Conservation (phyloP, 176 grass and related monocot species). For the Oryza meyeriana region DNA sequence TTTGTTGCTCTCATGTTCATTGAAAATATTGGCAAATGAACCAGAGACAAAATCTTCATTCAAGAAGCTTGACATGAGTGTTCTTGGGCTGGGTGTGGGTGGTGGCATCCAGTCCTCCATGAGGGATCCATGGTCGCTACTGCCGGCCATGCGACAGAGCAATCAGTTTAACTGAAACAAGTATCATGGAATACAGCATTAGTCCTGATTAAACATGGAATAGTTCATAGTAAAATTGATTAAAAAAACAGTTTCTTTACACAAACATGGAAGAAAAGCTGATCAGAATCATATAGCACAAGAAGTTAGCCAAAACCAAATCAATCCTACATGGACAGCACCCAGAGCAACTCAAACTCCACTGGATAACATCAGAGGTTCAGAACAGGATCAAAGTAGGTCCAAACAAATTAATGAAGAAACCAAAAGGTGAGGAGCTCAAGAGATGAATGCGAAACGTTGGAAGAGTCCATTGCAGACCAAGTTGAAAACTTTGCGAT, state of each 20-base stretch:
- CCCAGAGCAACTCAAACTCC: conserved; percentile 4
- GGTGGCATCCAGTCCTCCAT: conserved; percentile 68
- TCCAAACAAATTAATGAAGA: not conserved
- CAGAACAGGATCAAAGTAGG: not conserved
- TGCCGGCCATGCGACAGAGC: conserved; percentile 27
- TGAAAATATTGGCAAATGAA: conserved; percentile 43
- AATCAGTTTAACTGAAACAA: conserved; percentile 31
- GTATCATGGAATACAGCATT: not conserved
- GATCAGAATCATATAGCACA: conserved; percentile 6
- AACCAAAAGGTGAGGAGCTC: not conserved
- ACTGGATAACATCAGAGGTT: not conserved
- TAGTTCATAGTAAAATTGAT: not conserved
- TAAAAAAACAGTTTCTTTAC: not conserved
- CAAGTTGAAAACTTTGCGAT: not conserved
- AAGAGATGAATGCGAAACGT: not conserved
- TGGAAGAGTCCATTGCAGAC: not conserved
- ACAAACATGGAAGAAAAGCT: not conserved
- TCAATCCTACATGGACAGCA: not conserved
- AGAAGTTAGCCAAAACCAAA: not conserved
- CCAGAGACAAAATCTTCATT: conserved; percentile 69
- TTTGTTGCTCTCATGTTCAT: conserved; percentile 38
- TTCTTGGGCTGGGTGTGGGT: conserved; percentile 64
- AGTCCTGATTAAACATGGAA: conserved; percentile 18
- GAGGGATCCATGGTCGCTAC: conserved; percentile 49
- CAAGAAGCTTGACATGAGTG: conserved; percentile 66